Conservation (phyloP, 768 basidiomycete species). For the Termitomyces sp. region DNA sequence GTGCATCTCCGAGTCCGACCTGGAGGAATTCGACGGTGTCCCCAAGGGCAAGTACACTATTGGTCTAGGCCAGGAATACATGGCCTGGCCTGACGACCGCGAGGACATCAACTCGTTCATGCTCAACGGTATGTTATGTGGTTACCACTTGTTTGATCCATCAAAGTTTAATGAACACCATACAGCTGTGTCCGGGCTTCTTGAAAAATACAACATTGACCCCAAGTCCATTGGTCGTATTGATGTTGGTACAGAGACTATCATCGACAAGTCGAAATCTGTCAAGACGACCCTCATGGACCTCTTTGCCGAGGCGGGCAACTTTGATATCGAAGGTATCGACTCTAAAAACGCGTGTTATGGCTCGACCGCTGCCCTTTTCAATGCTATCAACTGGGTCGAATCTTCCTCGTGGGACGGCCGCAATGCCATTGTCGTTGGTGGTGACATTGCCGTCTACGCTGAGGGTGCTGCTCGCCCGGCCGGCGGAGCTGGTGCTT, state of each 20-base stretch:
- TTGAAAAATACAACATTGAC: conserved; percentile 94
- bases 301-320: conserved; percentile 88
- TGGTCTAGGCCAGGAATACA: conserved; percentile 95
- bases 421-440: conserved; percentile 93
- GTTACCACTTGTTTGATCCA: neutral
- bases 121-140: conserved; percentile 75
- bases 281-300: conserved; percentile 99
- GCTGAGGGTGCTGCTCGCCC: conserved; percentile 94
- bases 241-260: conserved; percentile 97
- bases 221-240: conserved; percentile 95
- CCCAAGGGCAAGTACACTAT: conserved; percentile 98
- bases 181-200: conserved; percentile 80
- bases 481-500: conserved; percentile 94
- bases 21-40: conserved; percentile 93
- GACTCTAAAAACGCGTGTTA: conserved; percentile 99
- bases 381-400: conserved; percentile 98
- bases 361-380: conserved; percentile 96
- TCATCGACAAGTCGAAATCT: conserved; percentile 99
- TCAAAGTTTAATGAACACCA: neutral
- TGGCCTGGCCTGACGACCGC: conserved; percentile 98
- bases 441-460: conserved; percentile 97
- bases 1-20: conserved; percentile 94
- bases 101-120: conserved; percentile 99
- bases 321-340: conserved; percentile 97
- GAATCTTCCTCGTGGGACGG: conserved; percentile 97